Conservation (phyloP, 768 basidiomycete species). For the Albatrellus ellisii region DNA sequence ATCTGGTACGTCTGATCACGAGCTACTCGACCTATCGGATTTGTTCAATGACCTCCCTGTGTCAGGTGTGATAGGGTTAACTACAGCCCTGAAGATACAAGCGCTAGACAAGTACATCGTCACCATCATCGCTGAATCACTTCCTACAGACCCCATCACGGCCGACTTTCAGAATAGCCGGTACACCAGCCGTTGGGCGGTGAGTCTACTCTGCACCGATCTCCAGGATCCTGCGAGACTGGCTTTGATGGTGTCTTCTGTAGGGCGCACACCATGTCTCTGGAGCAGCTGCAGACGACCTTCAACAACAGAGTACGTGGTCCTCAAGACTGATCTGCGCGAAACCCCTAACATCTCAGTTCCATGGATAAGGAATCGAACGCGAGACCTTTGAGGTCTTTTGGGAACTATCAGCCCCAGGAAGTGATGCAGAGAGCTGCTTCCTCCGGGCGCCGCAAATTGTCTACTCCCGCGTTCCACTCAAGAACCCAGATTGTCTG, state of each 20-base stretch:
- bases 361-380: slow-evolving; percentile 39
- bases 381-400: slow-evolving; percentile 61
- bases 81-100: slow-evolving; percentile 61
- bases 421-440: slow-evolving; percentile 38
- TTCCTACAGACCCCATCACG: slow-evolving; percentile 63
- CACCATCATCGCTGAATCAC: slow-evolving; percentile 53
- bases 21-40: slow-evolving; percentile 4
- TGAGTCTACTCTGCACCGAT: slow-evolving; percentile 21
- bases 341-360: neutral
- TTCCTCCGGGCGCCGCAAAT: slow-evolving; percentile 55
- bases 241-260: neutral
- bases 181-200: slow-evolving; percentile 79
- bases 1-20: slow-evolving; percentile 20
- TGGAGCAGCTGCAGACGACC: slow-evolving; percentile 34
- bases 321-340: neutral
- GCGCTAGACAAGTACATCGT: slow-evolving; percentile 49
- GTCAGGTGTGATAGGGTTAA: slow-evolving; percentile 65
- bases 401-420: slow-evolving; percentile 59
- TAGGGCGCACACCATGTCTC: slow-evolving; percentile 76
- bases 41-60: neutral
- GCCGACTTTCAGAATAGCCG: no score
- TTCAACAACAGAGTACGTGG: slow-evolving; percentile 32
- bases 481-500: slow-evolving; percentile 24
- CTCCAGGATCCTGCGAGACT: neutral
- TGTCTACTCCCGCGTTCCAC: slow-evolving; percentile 37